A percentile compares a stretch with the other conserved stretches of the same genome.
These are phyloP conservation scores for Thermothelomyces thermophilus DNA, from an alignment of 2,329 filamentous ascomycete genomes.

Conservation along the genomic window DNA sequence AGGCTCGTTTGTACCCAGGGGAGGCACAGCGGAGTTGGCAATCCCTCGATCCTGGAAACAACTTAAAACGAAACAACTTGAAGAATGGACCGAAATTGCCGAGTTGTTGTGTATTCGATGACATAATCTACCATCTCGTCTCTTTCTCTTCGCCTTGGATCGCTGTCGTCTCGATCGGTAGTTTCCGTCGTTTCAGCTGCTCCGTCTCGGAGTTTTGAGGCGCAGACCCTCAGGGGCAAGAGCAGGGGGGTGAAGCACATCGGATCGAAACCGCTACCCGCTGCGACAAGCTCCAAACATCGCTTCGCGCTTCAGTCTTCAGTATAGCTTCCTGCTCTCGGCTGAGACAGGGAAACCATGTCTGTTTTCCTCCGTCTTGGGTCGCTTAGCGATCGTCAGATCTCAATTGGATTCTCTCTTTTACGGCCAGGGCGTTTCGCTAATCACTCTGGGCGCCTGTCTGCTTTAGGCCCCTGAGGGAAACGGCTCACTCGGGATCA, in stretches of 20 bases:
- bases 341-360: not conserved
- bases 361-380: not conserved
- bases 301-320: too few species aligned
- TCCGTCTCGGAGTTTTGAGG: not conserved
- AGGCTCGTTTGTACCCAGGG: too few species aligned
- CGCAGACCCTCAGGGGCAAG: not conserved
- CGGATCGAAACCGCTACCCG: not conserved
- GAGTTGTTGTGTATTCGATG: too few species aligned
- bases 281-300: constrained; percentile 10
- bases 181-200: too few species aligned
- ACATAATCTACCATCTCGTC: too few species aligned
- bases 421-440: not conserved
- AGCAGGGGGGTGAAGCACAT: constrained; percentile 8
- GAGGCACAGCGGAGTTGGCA: too few species aligned
- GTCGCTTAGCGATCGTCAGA: not conserved
- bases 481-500: too few species aligned
- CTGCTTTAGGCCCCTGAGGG: too few species aligned
- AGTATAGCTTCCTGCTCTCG: not conserved
- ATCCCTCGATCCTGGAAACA: too few species aligned
- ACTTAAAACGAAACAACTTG: too few species aligned
- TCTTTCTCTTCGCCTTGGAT: not conserved
- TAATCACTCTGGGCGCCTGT: not conserved
- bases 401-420: constrained; percentile 1
- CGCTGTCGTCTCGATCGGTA: too few species aligned
- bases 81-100: too few species aligned